Conservation (phyloP, 2,329 filamentous ascomycete species). For the Penicillium sp. region DNA sequence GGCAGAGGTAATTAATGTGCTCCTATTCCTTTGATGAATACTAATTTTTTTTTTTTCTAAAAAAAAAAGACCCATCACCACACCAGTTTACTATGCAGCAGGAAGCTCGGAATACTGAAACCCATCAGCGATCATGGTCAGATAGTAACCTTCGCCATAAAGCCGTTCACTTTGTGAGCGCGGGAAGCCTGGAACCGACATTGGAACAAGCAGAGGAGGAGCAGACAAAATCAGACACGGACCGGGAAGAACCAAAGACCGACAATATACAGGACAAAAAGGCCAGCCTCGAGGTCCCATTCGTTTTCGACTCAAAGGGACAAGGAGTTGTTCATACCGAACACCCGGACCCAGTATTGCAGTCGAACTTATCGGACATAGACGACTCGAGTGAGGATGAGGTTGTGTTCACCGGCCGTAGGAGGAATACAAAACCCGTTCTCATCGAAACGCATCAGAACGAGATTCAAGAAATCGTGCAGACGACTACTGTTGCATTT, state of each 20-base stretch:
- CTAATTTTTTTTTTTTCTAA: neutral
- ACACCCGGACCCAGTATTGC: conserved; percentile 27
- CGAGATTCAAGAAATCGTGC: conserved; percentile 15
- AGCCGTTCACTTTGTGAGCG: conserved; percentile 61
- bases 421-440: conserved; percentile 16
- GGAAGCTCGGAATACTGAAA: conserved; percentile 59
- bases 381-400: conserved; percentile 69
- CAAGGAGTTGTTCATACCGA: conserved; percentile 30
- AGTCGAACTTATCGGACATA: conserved; percentile 30
- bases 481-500: neutral
- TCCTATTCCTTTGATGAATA: neutral
- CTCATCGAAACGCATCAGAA: conserved; percentile 17
- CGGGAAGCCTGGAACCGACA: conserved; percentile 47
- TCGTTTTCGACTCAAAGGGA: conserved; percentile 40
- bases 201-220: conserved; percentile 5
- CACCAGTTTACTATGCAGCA: conserved; percentile 52
- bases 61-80: conserved; percentile 22
- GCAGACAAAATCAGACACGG: neutral
- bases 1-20: neutral
- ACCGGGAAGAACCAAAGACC: conserved; percentile 2
- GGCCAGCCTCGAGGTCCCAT: conserved; percentile 15
- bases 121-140: conserved; percentile 49
- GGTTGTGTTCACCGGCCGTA: conserved; percentile 41
- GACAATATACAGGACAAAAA: conserved; percentile 20
- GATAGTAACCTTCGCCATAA: conserved; percentile 56